phyloP scores from a whole-genome alignment of 768 basidiomycete species.

The Pulveroboletus ravenelii region DNA sequence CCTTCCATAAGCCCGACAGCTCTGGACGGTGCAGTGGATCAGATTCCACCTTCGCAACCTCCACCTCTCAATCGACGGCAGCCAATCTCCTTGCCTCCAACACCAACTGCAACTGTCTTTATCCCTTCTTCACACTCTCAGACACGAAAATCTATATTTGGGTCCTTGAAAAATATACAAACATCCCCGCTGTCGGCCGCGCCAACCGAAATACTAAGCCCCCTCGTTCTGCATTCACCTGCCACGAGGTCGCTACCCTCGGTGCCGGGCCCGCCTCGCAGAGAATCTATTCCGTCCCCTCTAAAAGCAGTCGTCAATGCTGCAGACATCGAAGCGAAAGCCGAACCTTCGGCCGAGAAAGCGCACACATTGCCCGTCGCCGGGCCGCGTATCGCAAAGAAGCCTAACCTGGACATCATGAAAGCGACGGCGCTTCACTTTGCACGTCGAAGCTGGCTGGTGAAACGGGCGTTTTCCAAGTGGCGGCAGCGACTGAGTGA shows the following conservation, averaged over 20 bases:
- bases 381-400: conserved; percentile 2
- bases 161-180: conserved; percentile 24
- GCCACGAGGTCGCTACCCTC: conserved; percentile 14
- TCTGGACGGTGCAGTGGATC: conserved; percentile 5
- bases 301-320: conserved; percentile 16
- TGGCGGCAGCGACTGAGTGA: conserved; percentile 48
- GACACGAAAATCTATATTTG: conserved; percentile 18
- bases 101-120: conserved; percentile 23
- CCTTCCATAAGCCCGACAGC: conserved; percentile 9
- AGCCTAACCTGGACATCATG: conserved; percentile 25
- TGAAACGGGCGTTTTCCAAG: conserved; percentile 38
- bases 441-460: conserved; percentile 34
- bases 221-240: conserved; percentile 28
- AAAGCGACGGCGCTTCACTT: conserved; percentile 42
- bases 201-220: conserved; percentile 29
- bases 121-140: conserved; percentile 13
- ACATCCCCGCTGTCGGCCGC: conserved; percentile 18
- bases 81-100: conserved; percentile 33
- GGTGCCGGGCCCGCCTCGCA: conserved; percentile 16
- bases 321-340: conserved; percentile 7
- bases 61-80: conserved; percentile 26
- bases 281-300: conserved; percentile 25
- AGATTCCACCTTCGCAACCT: conserved; percentile 18
- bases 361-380: not conserved
- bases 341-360: conserved; percentile 5